phyloP scores from a whole-genome alignment of 2,329 filamentous ascomycete genomes.

The Nakataea oryzae region DNA sequence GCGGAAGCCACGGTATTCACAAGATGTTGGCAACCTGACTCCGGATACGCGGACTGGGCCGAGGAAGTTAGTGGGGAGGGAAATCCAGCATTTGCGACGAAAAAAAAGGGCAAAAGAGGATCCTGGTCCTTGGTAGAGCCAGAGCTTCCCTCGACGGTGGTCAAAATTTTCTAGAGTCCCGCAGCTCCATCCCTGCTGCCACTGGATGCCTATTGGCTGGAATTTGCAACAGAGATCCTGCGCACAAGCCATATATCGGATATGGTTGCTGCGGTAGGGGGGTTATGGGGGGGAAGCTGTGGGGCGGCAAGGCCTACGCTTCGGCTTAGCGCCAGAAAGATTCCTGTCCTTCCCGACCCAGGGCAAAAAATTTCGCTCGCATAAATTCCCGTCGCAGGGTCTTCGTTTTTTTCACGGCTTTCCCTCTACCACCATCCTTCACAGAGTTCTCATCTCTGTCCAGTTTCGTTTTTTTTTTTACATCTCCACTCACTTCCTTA shows the following conservation, averaged over 20 bases:
- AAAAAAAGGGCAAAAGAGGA: constrained; percentile 1
- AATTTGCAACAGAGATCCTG: neutral
- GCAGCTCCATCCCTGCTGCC: neutral
- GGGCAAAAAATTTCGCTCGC: constrained; percentile 39
- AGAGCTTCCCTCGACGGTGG: neutral
- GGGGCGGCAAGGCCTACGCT: neutral
- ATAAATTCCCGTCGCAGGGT: constrained; percentile 31
- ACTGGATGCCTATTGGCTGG: neutral
- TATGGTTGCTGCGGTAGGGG: constrained; percentile 5
- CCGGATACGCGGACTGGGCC: neutral
- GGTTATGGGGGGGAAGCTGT: neutral
- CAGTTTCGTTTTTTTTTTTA: constrained; percentile 31
- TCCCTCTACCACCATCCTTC: constrained; percentile 7
- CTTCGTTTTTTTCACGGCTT: constrained; percentile 26
- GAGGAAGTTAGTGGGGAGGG: neutral
- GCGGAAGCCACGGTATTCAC: neutral
- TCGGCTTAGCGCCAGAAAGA: constrained; percentile 33
- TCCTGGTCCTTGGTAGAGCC: neutral
- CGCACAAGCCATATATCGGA: constrained; percentile 1
- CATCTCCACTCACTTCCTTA: constrained; percentile 54
- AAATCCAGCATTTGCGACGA: neutral
- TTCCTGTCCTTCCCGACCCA: constrained; percentile 26
- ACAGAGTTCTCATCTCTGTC: constrained; percentile 19
- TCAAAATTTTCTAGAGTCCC: neutral
- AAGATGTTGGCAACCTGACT: neutral